Conservation (phyloP, 2,329 filamentous ascomycete species). For the Tolypocladium pustulatum region DNA sequence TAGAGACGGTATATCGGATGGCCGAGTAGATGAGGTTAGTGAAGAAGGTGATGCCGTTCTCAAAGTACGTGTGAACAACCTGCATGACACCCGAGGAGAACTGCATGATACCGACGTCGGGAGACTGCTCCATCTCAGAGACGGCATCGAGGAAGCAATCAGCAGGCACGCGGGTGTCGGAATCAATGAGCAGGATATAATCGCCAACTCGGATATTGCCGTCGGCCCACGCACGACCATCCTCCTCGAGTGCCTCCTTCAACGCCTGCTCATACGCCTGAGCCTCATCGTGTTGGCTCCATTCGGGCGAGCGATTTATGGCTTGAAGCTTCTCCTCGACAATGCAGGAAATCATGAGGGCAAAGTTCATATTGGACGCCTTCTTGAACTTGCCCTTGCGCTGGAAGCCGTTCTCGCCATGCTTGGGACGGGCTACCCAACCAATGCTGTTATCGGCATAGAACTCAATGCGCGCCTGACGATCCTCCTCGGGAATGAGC, state of each 20-base stretch:
- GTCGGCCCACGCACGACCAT: constrained; percentile 67
- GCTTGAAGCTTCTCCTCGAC: constrained; percentile 58
- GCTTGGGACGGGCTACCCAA: constrained; percentile 56
- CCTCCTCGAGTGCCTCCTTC: constrained; percentile 53
- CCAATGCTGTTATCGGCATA: constrained; percentile 60
- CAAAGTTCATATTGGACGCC: constrained; percentile 66
- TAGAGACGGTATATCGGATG: constrained; percentile 67
- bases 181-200: constrained; percentile 67
- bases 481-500: constrained; percentile 51
- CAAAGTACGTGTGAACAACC: constrained; percentile 63
- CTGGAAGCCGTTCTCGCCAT: constrained; percentile 51
- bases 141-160: constrained; percentile 73
- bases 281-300: constrained; percentile 60
- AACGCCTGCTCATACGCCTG: constrained; percentile 55
- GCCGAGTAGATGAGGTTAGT: constrained; percentile 67
- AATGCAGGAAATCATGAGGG: constrained; percentile 54
- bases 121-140: constrained; percentile 72
- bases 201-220: constrained; percentile 81
- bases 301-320: constrained; percentile 46
- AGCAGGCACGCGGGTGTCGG: constrained; percentile 65
- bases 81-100: constrained; percentile 73
- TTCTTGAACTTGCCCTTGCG: constrained; percentile 60
- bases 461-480: constrained; percentile 54
- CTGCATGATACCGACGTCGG: constrained; percentile 69
- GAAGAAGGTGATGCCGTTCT: constrained; percentile 61